Conservation (phyloP, 768 basidiomycete species). For the Tubosaeta brunneosetosa region DNA sequence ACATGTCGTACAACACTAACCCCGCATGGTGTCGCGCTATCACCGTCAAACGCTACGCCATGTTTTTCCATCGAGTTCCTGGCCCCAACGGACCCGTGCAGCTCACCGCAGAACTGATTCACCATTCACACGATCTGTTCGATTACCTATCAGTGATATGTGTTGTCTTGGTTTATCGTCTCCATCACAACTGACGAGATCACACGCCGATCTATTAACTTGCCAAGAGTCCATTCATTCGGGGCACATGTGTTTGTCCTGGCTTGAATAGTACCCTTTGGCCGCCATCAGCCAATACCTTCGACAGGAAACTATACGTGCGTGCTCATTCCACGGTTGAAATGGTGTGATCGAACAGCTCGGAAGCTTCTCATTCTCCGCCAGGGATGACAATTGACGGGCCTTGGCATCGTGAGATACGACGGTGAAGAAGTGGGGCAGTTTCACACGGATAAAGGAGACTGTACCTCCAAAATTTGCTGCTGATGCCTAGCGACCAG, state of each 20-base stretch:
- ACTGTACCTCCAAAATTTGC: not conserved
- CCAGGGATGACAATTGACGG: not conserved
- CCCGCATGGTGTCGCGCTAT: constrained; percentile 4
- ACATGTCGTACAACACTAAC: constrained; percentile 9
- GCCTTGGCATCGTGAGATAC: not conserved
- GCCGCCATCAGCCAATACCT: too few relatives aligned
- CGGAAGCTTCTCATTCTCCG: not conserved
- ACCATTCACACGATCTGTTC: not conserved
- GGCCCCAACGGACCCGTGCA: not conserved
- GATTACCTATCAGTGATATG: not conserved
- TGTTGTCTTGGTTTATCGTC: not conserved
- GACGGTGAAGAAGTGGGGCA: not conserved
- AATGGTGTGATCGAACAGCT: not conserved
- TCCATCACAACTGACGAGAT: not conserved
- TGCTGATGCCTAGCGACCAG: not conserved
- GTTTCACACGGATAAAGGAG: not conserved
- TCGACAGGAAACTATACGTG: too few relatives aligned
- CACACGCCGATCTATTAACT: not conserved
- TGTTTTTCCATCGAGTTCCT: not conserved
- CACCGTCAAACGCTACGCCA: not conserved
- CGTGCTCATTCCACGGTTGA: not conserved
- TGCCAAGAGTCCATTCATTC: not conserved
- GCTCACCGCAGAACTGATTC: not conserved
- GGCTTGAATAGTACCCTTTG: too few relatives aligned
- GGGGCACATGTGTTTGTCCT: not conserved